Evolutionary conservation across 2,329 filamentous ascomycete species (phyloP).

Genomic region (Juglanconis juglandina): DNA sequence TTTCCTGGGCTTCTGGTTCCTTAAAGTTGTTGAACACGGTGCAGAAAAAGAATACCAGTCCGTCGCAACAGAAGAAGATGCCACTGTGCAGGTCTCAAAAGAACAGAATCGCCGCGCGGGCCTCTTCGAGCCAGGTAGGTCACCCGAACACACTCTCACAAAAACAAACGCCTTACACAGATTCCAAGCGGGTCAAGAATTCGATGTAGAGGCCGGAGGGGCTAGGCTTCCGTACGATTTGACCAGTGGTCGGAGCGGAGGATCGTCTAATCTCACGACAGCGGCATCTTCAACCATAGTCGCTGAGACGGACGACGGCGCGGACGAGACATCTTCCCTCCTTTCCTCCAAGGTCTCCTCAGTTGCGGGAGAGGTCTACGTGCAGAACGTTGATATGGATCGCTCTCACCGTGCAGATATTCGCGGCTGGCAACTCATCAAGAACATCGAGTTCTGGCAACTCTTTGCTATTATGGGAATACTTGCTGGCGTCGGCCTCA

Average conservation of each 20-base stretch:
- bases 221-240: slow-evolving; percentile 8
- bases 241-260: slow-evolving; percentile 16
- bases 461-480: slow-evolving; percentile 83
- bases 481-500: slow-evolving; percentile 88
- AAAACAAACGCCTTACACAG: slow-evolving; percentile 28
- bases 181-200: slow-evolving; percentile 22
- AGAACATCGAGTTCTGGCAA: slow-evolving; percentile 81
- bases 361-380: slow-evolving; percentile 46
- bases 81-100: slow-evolving; percentile 29
- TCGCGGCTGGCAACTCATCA: slow-evolving; percentile 73
- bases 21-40: slow-evolving; percentile 66
- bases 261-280: slow-evolving; percentile 20
- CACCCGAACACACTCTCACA: slow-evolving; percentile 32
- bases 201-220: slow-evolving; percentile 1
- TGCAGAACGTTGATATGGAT: slow-evolving; percentile 64
- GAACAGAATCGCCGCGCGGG: slow-evolving; percentile 40
- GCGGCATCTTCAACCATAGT: slow-evolving; percentile 20
- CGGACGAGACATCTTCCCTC: slow-evolving; percentile 77
- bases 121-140: slow-evolving; percentile 40
- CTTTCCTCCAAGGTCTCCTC: slow-evolving; percentile 66
- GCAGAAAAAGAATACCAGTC: slow-evolving; percentile 46
- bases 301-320: slow-evolving; percentile 35
- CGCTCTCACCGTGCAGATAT: slow-evolving; percentile 85
- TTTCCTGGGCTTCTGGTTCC: slow-evolving; percentile 77
- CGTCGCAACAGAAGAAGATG: slow-evolving; percentile 41